Conservation (phyloP, 116 monocot genomes). For the Dioscorea cayenensis region DNA sequence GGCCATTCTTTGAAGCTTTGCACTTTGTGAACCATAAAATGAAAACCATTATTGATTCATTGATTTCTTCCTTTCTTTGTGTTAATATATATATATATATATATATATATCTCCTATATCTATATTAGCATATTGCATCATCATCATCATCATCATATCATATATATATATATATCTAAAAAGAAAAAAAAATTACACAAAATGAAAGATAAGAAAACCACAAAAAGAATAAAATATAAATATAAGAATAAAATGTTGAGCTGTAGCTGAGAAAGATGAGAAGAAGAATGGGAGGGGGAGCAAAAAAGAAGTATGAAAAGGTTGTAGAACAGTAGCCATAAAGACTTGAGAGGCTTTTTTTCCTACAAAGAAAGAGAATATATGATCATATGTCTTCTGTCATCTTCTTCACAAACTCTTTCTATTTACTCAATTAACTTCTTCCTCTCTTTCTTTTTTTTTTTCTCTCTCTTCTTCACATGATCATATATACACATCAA, state of each 20-base stretch:
- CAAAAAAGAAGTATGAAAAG: background rate
- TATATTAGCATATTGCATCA: background rate
- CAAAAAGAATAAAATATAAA: background rate
- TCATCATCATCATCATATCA: background rate
- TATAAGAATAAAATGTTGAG: background rate
- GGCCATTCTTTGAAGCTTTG: too few relatives aligned
- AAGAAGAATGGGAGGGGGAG: background rate
- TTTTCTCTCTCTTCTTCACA: background rate
- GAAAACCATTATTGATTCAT: background rate
- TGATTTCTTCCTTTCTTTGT: background rate
- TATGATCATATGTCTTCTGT: background rate
- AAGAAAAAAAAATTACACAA: background rate
- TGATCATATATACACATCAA: too few relatives aligned
- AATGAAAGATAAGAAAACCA: background rate
- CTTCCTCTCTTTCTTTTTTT: background rate
- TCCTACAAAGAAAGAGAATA: background rate
- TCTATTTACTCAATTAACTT: background rate
- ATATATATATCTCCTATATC: too few relatives aligned
- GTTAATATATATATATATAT: too few relatives aligned
- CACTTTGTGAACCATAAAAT: too few relatives aligned
- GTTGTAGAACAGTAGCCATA: background rate
- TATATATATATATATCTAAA: background rate
- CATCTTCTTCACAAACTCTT: background rate
- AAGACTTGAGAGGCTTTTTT: background rate
- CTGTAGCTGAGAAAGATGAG: background rate